Conservation (phyloP, 805 yeast species). For the Debaryomyces prosopidis region DNA sequence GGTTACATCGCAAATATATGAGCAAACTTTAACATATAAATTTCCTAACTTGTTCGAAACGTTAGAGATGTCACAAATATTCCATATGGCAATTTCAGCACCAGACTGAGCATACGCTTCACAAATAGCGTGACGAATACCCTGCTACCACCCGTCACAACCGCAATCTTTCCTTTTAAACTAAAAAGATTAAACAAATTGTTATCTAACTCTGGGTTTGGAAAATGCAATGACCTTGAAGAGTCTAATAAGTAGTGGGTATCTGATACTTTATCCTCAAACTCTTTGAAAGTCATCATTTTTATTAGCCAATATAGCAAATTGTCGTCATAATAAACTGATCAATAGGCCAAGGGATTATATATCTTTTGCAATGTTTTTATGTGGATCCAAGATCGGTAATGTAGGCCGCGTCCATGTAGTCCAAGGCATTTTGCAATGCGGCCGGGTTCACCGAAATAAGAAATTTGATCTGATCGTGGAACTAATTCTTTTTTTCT, state of each 20-base stretch:
- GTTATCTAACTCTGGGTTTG: conserved; percentile 18
- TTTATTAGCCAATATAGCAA: no score
- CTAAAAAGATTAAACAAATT: conserved; percentile 25
- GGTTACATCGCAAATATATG: conserved; percentile 26
- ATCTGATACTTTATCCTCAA: conserved; percentile 1
- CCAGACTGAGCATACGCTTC: conserved; percentile 27
- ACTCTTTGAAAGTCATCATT: not conserved
- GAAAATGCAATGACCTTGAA: not conserved
- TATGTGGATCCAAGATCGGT: no score
- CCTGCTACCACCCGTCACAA: conserved; percentile 33
- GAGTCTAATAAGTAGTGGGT: conserved; percentile 2
- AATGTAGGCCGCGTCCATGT: no score
- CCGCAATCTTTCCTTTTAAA: conserved; percentile 21
- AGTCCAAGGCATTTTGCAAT: no score
- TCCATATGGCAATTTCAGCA: conserved; percentile 25
- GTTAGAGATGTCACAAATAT: conserved; percentile 24
- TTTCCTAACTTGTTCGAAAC: conserved; percentile 15
- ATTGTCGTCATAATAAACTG: no score
- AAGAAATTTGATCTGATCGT: no score
- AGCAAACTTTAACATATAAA: conserved; percentile 24
- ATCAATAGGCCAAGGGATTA: no score
- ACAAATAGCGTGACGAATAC: conserved; percentile 29
- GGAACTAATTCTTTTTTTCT: no score
- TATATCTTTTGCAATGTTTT: no score
- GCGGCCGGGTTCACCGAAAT: no score